Conservation (phyloP, 2,329 filamentous ascomycete genomes). For the Teratosphaeria nubilosa region DNA sequence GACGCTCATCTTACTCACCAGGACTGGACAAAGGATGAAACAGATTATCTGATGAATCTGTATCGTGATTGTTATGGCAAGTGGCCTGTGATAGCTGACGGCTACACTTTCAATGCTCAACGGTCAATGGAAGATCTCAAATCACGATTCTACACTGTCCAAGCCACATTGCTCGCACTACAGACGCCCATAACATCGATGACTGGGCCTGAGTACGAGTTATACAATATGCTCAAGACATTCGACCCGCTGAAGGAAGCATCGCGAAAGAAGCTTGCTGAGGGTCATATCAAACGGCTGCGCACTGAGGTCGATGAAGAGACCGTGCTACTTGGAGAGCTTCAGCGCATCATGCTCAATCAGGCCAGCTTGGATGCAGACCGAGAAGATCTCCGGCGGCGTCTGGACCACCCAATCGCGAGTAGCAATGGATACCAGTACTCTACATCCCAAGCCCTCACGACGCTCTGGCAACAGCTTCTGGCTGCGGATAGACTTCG, state of each 20-base stretch:
- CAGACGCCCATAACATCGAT: constrained; percentile 76
- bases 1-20: constrained; percentile 58
- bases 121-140: constrained; percentile 87
- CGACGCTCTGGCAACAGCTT: constrained; percentile 70
- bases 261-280: constrained; percentile 73
- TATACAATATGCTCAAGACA: constrained; percentile 75
- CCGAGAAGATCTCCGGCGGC: constrained; percentile 63
- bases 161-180: constrained; percentile 69
- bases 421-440: constrained; percentile 52
- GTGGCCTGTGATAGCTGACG: constrained; percentile 86
- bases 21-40: constrained; percentile 88
- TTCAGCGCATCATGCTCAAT: constrained; percentile 81
- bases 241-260: constrained; percentile 76
- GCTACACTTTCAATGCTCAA: constrained; percentile 45
- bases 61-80: constrained; percentile 73
- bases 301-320: constrained; percentile 88
- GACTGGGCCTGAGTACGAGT: constrained; percentile 71
- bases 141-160: constrained; percentile 78
- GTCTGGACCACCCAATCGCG: constrained; percentile 67
- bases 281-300: constrained; percentile 65
- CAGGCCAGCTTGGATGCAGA: constrained; percentile 81
- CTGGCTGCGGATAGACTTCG: constrained; percentile 77
- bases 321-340: constrained; percentile 75
- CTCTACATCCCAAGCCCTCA: constrained; percentile 70
- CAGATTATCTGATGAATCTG: constrained; percentile 74